Evolutionary conservation across 139 green algal genomes (phyloP).

Genomic region (Spirogloea muscicola): DNA sequence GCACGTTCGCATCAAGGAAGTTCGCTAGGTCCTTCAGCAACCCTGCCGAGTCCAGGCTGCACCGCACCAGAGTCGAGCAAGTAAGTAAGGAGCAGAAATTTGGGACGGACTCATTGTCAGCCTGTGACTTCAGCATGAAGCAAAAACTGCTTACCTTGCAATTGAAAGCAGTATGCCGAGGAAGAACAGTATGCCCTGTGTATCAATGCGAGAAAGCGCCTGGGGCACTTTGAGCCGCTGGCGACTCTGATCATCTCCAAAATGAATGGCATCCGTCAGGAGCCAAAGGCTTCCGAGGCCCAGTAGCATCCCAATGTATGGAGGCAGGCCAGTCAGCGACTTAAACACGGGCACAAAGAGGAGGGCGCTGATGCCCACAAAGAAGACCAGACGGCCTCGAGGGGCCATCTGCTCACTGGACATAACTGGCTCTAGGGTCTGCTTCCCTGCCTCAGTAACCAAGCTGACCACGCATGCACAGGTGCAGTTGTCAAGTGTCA

Average conservation of each 20-base stretch:
- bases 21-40: conserved; percentile 57
- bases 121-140: too few species aligned
- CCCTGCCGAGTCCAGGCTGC: conserved; percentile 57
- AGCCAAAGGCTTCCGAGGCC: conserved; percentile 67
- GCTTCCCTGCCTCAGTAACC: background rate
- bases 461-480: background rate
- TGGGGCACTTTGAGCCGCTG: conserved; percentile 48
- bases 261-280: conserved; percentile 72
- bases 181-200: conserved; percentile 77
- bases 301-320: conserved; percentile 70
- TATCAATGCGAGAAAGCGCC: conserved; percentile 57
- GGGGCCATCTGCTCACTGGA: conserved; percentile 48
- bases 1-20: conserved; percentile 50
- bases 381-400: conserved; percentile 59
- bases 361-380: conserved; percentile 56
- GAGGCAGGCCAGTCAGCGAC: conserved; percentile 59
- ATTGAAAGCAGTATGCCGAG: conserved; percentile 69
- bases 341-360: conserved; percentile 70
- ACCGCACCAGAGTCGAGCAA: too few species aligned
- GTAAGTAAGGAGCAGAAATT: too few species aligned
- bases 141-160: conserved; percentile 46
- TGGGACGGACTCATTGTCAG: too few species aligned
- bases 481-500: background rate
- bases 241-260: conserved; percentile 53
- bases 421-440: background rate